A percentile compares a stretch with the other conserved stretches of the same genome.
phyloP scores from a whole-genome alignment of 768 basidiomycete genomes.

The Collybia nuda region DNA sequence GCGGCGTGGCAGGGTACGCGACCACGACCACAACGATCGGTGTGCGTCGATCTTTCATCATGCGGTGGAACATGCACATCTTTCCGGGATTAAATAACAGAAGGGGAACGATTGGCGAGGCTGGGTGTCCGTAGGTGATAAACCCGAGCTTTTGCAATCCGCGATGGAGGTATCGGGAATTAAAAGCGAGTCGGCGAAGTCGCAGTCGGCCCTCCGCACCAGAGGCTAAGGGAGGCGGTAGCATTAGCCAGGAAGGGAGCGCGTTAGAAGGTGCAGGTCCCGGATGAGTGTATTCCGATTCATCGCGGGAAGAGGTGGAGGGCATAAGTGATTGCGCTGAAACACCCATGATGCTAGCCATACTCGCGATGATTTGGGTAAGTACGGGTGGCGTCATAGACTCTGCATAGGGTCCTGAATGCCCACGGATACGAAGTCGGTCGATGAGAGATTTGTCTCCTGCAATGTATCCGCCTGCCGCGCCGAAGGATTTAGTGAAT shows the following conservation, averaged over 20 bases:
- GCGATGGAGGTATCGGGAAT: slow-evolving; percentile 86
- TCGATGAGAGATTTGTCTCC: slow-evolving; percentile 82
- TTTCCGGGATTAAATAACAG: slow-evolving; percentile 92
- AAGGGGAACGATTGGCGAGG: slow-evolving; percentile 92
- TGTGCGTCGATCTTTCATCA: slow-evolving; percentile 80
- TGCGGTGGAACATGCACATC: slow-evolving; percentile 86
- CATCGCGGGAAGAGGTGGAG: slow-evolving; percentile 29
- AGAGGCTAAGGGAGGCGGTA: slow-evolving; percentile 71
- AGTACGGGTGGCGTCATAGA: slow-evolving; percentile 88
- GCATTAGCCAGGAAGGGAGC: slow-evolving; percentile 77
- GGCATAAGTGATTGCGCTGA: slow-evolving; percentile 35
- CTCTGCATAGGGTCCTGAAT: slow-evolving; percentile 87
- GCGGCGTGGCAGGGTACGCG: slow-evolving; percentile 86
- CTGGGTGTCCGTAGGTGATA: slow-evolving; percentile 90
- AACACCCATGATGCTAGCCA: slow-evolving; percentile 97
- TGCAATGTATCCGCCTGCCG: slow-evolving; percentile 93
- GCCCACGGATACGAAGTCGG: slow-evolving; percentile 75
- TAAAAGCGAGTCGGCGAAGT: slow-evolving; percentile 90
- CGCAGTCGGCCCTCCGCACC: slow-evolving; percentile 84
- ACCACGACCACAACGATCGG: slow-evolving; percentile 91
- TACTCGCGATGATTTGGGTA: slow-evolving; percentile 87
- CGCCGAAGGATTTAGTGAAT: slow-evolving; percentile 93
- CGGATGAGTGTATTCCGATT: slow-evolving; percentile 48
- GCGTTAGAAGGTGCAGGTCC: slow-evolving; percentile 66
- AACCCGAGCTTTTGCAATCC: slow-evolving; percentile 91